Base-by-base conservation (phyloP, 768 basidiomycete genomes). In the Amanita inopinata region DNA sequence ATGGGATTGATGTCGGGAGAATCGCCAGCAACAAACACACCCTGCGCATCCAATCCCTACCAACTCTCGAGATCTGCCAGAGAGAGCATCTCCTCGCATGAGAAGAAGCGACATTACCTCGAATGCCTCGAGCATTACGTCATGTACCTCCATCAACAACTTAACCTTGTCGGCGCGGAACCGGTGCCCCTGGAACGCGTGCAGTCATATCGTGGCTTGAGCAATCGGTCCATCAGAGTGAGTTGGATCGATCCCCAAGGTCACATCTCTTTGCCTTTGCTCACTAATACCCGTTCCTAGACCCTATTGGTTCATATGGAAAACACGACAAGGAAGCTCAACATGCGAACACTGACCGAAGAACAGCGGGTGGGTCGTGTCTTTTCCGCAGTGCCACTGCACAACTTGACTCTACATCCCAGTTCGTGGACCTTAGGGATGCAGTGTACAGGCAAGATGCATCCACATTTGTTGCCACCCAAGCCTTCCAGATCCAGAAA, bases 51-150 rank as follows among this genome's bases (percentile, higher is more conserved):
- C 10, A n/a, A 34, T 38, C 24, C 23, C 25, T 41, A 39, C 32
- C 44, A 7, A 20, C 14, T 17, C 5, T 3, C 7, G 8, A 25
- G 43, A 20, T 24, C 33, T 25, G 10, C 12, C 46, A 81, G 80
- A 1, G 83, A 84, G 38, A 68, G 69, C n/a, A 83, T 86, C 43
- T 79, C 83, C 2, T 83, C 81, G 4, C 83, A 86, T 51, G 83
- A 85, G 52, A 84, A 84, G 53, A 84, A 84, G 51, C 63, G 83
- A 2, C 70, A 78, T 51, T 84, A 85, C 52, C 67, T 85, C 17
- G 80, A 82, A 50, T 81, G 78, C 49, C 59, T 86, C 5, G 83
- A 86, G 49, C 72, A 80, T 45, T 86, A 84, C 55, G 73, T 83
- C 10, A 54, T 69, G 20, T 83, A 75, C 51, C 63, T 84, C 8